A percentile compares a stretch with the other conserved stretches of the same genome.
Evolutionary conservation across 352 stramenopile species (phyloP).

Genomic region (Phytopythium aichiense): DNA sequence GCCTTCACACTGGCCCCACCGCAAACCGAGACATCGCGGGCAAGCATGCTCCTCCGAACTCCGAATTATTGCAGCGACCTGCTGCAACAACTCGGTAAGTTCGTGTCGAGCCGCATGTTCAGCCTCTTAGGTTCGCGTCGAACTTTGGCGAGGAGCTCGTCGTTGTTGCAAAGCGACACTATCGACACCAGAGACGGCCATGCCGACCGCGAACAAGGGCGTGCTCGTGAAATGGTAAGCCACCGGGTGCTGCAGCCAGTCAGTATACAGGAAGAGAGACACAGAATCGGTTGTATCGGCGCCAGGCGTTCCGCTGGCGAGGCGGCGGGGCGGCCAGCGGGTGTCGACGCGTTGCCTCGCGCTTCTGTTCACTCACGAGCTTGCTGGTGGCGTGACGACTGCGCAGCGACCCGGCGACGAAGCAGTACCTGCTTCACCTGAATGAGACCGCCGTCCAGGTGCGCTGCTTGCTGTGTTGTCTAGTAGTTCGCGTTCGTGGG

Average conservation of each 20-base stretch:
- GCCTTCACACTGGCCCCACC: background rate
- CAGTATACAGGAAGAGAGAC: background rate
- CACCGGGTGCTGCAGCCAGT: background rate
- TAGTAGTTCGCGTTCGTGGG: background rate
- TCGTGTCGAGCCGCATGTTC: background rate
- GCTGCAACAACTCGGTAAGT: slow-evolving; percentile 11
- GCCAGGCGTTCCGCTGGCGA: background rate
- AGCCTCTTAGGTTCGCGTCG: background rate
- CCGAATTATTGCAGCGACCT: slow-evolving; percentile 6
- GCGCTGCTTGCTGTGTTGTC: background rate
- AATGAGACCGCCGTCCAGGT: slow-evolving; percentile 85
- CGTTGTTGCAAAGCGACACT: background rate
- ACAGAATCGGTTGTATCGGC: background rate
- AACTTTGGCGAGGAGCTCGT: background rate
- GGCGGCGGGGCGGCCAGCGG: background rate
- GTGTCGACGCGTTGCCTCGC: background rate
- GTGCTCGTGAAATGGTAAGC: slow-evolving; percentile 79
- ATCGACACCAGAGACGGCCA: slow-evolving; percentile 11
- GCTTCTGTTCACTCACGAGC: background rate
- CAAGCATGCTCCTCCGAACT: slow-evolving; percentile 8
- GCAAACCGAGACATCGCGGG: background rate
- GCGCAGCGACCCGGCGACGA: slow-evolving; percentile 71
- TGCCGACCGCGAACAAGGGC: slow-evolving; percentile 82
- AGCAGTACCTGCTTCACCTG: slow-evolving; percentile 83
- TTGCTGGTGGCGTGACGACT: background rate